Evolutionary conservation across 169 alveolate genomes (phyloP).

Genomic region (Cryptosporidium canis): DNA sequence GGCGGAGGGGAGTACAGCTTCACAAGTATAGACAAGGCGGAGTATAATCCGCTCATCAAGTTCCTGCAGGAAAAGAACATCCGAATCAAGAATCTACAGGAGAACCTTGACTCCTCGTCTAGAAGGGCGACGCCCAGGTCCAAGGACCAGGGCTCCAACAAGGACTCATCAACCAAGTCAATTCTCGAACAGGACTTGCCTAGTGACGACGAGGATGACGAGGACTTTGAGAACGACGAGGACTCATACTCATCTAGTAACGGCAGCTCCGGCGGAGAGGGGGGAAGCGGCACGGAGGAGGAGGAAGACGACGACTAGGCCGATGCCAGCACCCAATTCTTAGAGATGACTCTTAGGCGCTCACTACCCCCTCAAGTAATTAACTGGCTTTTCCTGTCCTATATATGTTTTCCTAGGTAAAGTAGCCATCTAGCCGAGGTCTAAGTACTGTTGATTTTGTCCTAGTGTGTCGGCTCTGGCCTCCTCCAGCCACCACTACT

Average conservation of each 20-base stretch:
- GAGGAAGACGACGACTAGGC: conserved; percentile 84
- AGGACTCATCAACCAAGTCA: conserved; percentile 80
- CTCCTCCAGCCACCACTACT: too few species aligned
- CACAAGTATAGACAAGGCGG: conserved; percentile 93
- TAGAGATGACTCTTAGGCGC: too few species aligned
- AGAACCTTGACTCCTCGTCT: conserved; percentile 62
- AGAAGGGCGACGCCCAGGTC: conserved; percentile 74
- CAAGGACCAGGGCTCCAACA: conserved; percentile 76
- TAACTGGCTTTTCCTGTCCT: too few species aligned
- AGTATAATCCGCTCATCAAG: conserved; percentile 82
- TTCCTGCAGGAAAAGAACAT: conserved; percentile 84
- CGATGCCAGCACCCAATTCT: too few species aligned
- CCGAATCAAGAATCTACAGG: conserved; percentile 82
- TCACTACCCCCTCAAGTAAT: too few species aligned
- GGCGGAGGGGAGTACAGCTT: conserved; percentile 90
- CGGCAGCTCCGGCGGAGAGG: conserved; percentile 82
- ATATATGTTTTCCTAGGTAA: too few species aligned
- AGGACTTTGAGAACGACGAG: conserved; percentile 75
- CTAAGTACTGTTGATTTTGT: too few species aligned
- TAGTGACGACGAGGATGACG: conserved; percentile 80
- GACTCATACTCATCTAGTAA: conserved; percentile 81
- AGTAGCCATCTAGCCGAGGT: too few species aligned
- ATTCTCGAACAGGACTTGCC: conserved; percentile 81
- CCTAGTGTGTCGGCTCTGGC: too few species aligned
- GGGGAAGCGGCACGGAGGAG: conserved; percentile 88